Base-by-base conservation (phyloP, 768 basidiomycete genomes). In the Lentinula sp. region DNA sequence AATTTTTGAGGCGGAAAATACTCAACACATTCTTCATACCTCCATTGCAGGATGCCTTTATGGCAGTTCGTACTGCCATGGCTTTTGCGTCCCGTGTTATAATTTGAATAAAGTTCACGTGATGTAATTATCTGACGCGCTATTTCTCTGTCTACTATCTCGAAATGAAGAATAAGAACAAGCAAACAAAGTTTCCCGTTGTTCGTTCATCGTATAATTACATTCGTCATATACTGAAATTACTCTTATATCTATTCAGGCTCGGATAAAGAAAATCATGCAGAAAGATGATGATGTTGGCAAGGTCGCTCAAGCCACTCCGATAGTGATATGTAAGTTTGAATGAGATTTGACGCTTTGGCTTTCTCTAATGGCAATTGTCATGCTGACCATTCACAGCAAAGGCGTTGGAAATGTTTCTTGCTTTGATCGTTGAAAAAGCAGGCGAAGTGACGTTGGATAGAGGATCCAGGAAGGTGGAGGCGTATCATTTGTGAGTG, bases 271-370 rank as follows among this genome's bases (percentile, higher is more conserved):
- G 82, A 92, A 93, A 78, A 97, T 98, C 60, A 98, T 98, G 93
- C 96, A 98, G 78, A 94, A 95, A 71, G 96, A 98, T 70, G 96
- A 98, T 70, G 96, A 98, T 70, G 96, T 98, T 18, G 96, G 96
- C 61, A 98, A 98, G 72, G 93, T 98, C 35, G 94, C 96, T 2
- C 93, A 95, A 70, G 95, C 93, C 31, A 96, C 95, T 4, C 96
- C 96, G 0, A 84, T 98, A 62, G 92, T 98, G 61, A 97, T 98
- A 67, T 98, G 96, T 97, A 69, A 72, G 93, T 82, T 2, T 23
- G 42, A 46, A 32, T 16, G 6, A 32, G 4, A 21, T 35, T 3
- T 50, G 15, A 37, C 42, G 43, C 48, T 46, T 62, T 34, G 31
- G 28, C 34, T 4, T 43, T 23, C 48, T n/a, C 7, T 48, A 18